Base-by-base conservation (phyloP, 2,329 filamentous ascomycete genomes). In the Cryphonectria naterciae region DNA sequence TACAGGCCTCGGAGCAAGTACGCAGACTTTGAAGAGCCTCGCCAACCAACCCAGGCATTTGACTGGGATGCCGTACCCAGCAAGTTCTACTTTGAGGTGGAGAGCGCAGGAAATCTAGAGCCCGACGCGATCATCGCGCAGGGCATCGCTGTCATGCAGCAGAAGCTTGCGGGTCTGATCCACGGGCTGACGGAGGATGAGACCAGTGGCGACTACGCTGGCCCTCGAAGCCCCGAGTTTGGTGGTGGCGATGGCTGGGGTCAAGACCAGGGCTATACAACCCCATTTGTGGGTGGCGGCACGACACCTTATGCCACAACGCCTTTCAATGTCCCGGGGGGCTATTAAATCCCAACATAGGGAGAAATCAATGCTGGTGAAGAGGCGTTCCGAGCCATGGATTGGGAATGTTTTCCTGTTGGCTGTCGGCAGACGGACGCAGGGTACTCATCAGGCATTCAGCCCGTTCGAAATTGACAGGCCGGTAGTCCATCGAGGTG, bases 61-160 rank as follows among this genome's bases (percentile, higher is more conserved):
- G 91, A 98, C 83, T 98, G 93, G 81, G 92, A 97, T 76, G 95
- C 94, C 13, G 88, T 92, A 32, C 95, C 96, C 6, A 87, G 86
- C 73, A 89, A 89, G 75, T 99, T 98, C 85, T 99, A 98, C 85
- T 92, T 95, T 78, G 94, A 98, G 78, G 92, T 99, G 63, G 96
- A 99, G 81, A 92, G 92, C 63, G 91, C 93, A 52, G 96, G 96
- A 49, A 93, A 91, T 76, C 89, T 98, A 72, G 93, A 96, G 41
- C 95, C 96, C 0, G 95, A 99, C 78, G 88, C 90, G 73, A 96
- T 98, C 76, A 90, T 99, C 67, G 91, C 95, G 76, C 90, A 94
- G 77, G 95, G 94, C 46, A 97, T 99, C 80, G 90, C 92, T 74
- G 92, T 94, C 39, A 85, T 99, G 69, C 96, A 98, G 80, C 89